Percentiles rank a stretch among this genome's conserved stretches.
Conservation (phyloP, 2,329 filamentous ascomycete genomes). For the Aspergillus novofumigatus region DNA sequence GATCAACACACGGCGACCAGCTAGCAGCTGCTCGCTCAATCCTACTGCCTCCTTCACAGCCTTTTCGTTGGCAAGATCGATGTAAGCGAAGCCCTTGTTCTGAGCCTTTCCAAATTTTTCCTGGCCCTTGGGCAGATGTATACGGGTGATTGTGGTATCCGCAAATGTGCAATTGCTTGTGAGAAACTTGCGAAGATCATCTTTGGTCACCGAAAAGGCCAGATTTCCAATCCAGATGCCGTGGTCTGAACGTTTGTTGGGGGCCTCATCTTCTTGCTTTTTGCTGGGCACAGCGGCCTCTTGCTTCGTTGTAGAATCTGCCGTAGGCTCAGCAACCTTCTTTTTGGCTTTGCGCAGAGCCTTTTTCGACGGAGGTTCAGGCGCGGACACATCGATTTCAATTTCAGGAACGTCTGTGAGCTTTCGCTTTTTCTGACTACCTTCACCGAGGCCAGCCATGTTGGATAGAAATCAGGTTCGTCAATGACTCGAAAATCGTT, state of each 20-base stretch:
- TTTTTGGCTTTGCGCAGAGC: slow-evolving; percentile 88
- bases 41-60: slow-evolving; percentile 73
- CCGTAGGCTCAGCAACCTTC: slow-evolving; percentile 23
- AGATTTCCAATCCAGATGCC: slow-evolving; percentile 97
- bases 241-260: slow-evolving; percentile 63
- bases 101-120: slow-evolving; percentile 53
- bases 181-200: slow-evolving; percentile 76
- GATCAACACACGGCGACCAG: slow-evolving; percentile 78
- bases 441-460: slow-evolving; percentile 28
- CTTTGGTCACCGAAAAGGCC: slow-evolving; percentile 72
- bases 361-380: slow-evolving; percentile 93
- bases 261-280: slow-evolving; percentile 18
- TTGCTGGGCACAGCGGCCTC: slow-evolving; percentile 26
- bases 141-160: slow-evolving; percentile 70
- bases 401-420: slow-evolving; percentile 58
- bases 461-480: slow-evolving; percentile 3
- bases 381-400: slow-evolving; percentile 83
- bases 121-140: slow-evolving; percentile 68
- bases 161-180: slow-evolving; percentile 63
- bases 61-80: slow-evolving; percentile 73
- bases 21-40: slow-evolving; percentile 77
- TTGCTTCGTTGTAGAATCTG: slow-evolving; percentile 29
- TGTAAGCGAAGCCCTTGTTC: slow-evolving; percentile 95
- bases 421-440: slow-evolving; percentile 65
- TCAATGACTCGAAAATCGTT: not conserved